These are phyloP conservation scores for Cercospora canescens DNA, from an alignment of 2,329 filamentous ascomycete species.

Conservation along the genomic window DNA sequence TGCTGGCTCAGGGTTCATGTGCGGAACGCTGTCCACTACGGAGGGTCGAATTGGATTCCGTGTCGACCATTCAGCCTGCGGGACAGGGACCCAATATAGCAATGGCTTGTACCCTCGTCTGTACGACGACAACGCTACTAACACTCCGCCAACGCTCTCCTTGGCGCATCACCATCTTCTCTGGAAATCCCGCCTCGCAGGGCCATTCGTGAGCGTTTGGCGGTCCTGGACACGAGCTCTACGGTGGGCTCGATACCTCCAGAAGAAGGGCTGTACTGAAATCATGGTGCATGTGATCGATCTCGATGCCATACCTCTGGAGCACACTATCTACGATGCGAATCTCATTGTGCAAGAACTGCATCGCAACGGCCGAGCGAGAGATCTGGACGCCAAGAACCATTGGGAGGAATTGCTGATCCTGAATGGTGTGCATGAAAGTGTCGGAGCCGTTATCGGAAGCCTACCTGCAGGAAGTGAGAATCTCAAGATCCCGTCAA, in stretches of 20 bases:
- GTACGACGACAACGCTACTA: not conserved
- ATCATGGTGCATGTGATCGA: conserved; percentile 6
- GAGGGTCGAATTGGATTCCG: conserved; percentile 1
- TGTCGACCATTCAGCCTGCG: not conserved
- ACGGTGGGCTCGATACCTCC: conserved; percentile 6
- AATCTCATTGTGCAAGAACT: not conserved
- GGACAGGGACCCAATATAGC: not conserved
- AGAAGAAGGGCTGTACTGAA: not conserved
- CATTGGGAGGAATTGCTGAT: conserved; percentile 4
- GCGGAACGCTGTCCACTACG: not conserved
- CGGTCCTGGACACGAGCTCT: conserved; percentile 7
- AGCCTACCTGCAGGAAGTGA: conserved; percentile 5
- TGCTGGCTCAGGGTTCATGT: not conserved
- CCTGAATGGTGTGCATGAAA: not conserved
- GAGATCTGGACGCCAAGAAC: not conserved
- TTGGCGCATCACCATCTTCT: conserved; percentile 10
- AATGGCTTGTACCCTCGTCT: conserved; percentile 4
- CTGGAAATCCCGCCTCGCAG: conserved; percentile 9
- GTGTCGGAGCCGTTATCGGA: not conserved
- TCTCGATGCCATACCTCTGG: not conserved
- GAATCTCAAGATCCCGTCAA: not conserved
- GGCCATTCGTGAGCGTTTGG: conserved; percentile 9
- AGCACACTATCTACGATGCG: not conserved
- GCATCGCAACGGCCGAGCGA: not conserved
- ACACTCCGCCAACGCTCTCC: not conserved